phyloP scores from a whole-genome alignment of 2,329 filamentous ascomycete species.

The Verticillium nonalfalfae region DNA sequence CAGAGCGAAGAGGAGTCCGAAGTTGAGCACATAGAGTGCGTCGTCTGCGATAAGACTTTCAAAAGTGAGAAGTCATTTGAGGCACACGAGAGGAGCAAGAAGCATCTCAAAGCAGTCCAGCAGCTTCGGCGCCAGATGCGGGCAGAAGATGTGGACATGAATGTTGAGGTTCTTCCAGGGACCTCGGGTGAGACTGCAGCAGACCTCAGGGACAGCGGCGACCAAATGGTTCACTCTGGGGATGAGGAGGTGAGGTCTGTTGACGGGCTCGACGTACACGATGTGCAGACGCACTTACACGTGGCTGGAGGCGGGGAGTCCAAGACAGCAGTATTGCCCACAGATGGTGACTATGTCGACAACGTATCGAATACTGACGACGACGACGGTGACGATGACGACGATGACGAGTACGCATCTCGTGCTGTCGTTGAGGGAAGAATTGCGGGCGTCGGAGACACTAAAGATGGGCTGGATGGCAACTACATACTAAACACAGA shows the following conservation, averaged over 20 bases:
- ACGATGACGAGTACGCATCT: constrained; percentile 9
- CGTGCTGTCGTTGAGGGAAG: constrained; percentile 8
- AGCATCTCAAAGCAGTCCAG: constrained; percentile 82
- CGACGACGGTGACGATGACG: neutral
- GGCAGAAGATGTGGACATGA: constrained; percentile 62
- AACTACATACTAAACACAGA: neutral
- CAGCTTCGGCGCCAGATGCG: constrained; percentile 77
- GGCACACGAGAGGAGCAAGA: constrained; percentile 93
- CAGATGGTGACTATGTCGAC: neutral
- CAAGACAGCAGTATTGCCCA: neutral
- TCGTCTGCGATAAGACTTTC: constrained; percentile 73
- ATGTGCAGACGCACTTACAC: neutral
- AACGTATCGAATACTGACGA: too few species aligned
- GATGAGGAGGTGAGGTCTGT: neutral
- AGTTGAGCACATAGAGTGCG: constrained; percentile 63
- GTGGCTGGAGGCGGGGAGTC: neutral
- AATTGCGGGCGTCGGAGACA: neutral
- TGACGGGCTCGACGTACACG: neutral
- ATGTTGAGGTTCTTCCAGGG: neutral
- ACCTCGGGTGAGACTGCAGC: neutral
- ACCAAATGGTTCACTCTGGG: neutral
- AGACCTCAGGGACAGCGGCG: constrained; percentile 1
- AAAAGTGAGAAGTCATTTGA: constrained; percentile 89
- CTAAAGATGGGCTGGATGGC: neutral
- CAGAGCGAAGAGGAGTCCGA: constrained; percentile 49